phyloP scores from a whole-genome alignment of 352 stramenopile genomes.

The Lagenidium giganteum region DNA sequence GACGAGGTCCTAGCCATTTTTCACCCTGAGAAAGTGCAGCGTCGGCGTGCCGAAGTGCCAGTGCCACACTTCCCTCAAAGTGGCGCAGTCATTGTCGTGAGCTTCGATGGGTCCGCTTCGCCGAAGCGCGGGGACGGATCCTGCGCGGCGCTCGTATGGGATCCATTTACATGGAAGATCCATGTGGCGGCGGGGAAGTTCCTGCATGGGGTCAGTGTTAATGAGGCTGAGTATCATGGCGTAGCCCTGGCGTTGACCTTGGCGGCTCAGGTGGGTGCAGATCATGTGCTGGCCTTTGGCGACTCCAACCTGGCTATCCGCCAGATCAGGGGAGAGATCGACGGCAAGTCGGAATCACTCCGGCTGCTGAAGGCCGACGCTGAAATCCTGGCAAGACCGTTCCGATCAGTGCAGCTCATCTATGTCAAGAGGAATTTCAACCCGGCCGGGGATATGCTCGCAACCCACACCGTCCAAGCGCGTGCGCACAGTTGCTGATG shows the following conservation, averaged over 20 bases:
- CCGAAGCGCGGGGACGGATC: conserved; percentile 3
- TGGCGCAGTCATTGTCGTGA: too few relatives aligned
- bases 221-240: conserved; percentile 20
- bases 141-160: conserved; percentile 14
- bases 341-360: conserved; percentile 6
- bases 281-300: conserved; percentile 10
- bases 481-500: too few relatives aligned
- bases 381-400: neutral
- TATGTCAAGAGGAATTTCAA: conserved; percentile 12
- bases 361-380: conserved; percentile 6
- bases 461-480: neutral
- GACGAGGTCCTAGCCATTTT: too few relatives aligned
- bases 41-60: too few relatives aligned
- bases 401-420: neutral
- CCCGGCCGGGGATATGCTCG: neutral
- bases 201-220: conserved; percentile 12
- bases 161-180: neutral
- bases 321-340: conserved; percentile 17
- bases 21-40: too few relatives aligned
- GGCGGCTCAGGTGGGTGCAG: neutral
- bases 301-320: conserved; percentile 14
- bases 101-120: conserved; percentile 17
- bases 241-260: conserved; percentile 1
- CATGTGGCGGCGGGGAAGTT: neutral
- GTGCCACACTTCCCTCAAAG: too few relatives aligned